Base-by-base conservation (phyloP, 257 asterid genomes). In the Ajuga chamaepitys region DNA sequence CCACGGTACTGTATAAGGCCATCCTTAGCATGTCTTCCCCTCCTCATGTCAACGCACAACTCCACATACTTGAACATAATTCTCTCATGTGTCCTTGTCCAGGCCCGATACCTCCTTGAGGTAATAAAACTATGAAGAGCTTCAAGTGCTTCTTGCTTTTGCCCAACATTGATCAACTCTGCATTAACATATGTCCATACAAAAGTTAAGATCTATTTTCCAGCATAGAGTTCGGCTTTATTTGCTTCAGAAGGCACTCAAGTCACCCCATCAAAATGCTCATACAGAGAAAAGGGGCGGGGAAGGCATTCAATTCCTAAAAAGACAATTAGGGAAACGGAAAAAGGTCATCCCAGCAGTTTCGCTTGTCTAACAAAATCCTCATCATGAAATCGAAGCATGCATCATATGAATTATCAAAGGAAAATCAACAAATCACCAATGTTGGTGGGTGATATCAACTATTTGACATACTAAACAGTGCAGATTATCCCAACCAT, bases 11-110 rank as follows among this genome's bases (percentile, higher is more conserved):
- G 97, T 64, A 84, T 89, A 53, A 92, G 89, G 32, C 97, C 98
- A 80, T 92, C 97, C 79, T 89, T 92, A 40, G 98, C 98, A 81
- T 85, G 87, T 72, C 97, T 82, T 58, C 98, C 97, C 84, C 93
- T 84, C 73, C 94, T 82, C 98, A 87, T 89, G 65, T 92, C 98
- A 53, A 89, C 98, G 73, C 97, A 92, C 10, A 92, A 79, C 76
- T 92, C 98, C 28, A 92, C 93, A 75, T 89, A 89, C 77, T 92
- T 92, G 63, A 87, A 89, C 97, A 92, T 72, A 55, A 92, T 92
- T 60, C 75, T 83, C 77, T 92, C 98, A 10, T 83, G 97, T 1
- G 96, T 80, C 74, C 80, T 89, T 58, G 94, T 91, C 98, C 98
- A 92, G 60, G 98, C 97, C 65, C 97, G 78, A 61, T 89, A 81